Base-by-base conservation (phyloP, 2,329 filamentous ascomycete species). In the Xylariaceae sp. region DNA sequence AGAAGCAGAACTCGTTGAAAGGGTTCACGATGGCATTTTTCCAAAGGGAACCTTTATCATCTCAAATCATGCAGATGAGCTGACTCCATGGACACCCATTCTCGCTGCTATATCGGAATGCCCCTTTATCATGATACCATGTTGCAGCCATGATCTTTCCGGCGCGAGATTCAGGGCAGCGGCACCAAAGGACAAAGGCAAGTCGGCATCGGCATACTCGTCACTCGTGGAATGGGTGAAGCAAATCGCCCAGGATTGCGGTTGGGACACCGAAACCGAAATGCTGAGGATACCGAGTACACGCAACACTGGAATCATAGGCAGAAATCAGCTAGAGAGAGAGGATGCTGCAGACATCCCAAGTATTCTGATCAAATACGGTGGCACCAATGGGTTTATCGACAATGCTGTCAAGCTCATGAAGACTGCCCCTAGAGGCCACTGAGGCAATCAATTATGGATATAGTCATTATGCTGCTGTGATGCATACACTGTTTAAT, bases 61-160 rank as follows among this genome's bases (percentile, higher is more conserved):
- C 64, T 96, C 92, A 53, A 99, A 99, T 71, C 94, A 99, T 73
- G 93, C 93, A 9, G 94, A 99, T 71, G 92, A 99, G 75, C 82
- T 99, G 11, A 99, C 94, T 0, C 85, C 90, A 0, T 99, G 94
- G 94, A 97, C 94, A 0, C 94, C 94, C 0, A 82, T 97, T 15
- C 83, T 99, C 47, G 92, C 90, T 0, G 83, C 85, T 5, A 77
- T 91, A 1, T 92, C 88, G 0, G 76, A 83, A 1, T 88, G 88
- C 9, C 88, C 92, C 0, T 99, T 97, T 73, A 85, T 99, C 62
- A 89, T 90, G 67, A 96, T 99, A 50, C 94, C 94, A 1, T 99
- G 94, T 77, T 99, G 94, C 76, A 96, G 90, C 64, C 92, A 97
- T 75, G 83, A 88, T 60, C 84, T 99, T 1, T 85, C 86, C 0